Percentiles rank a stretch among this genome's conserved stretches.
These are phyloP conservation scores for Russula sp. DNA, from an alignment of 768 basidiomycete species.

Conservation along the genomic window DNA sequence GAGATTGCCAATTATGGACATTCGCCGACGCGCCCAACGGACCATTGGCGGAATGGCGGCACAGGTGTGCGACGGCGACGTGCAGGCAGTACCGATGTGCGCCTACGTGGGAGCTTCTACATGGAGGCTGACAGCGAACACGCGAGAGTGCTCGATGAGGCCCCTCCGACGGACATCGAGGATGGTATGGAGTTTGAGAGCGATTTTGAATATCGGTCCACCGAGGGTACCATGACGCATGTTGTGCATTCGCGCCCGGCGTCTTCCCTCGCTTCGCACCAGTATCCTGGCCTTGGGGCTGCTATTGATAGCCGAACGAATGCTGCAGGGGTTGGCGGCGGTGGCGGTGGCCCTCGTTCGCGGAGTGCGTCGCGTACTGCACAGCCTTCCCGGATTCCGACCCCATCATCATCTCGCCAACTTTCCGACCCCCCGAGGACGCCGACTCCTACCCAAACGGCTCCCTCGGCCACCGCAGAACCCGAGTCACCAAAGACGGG, in stretches of 20 bases:
- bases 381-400: constrained; percentile 29
- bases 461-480: constrained; percentile 33
- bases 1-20: constrained; percentile 87
- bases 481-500: constrained; percentile 36
- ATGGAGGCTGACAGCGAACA: constrained; percentile 57
- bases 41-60: constrained; percentile 33
- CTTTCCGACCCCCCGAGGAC: constrained; percentile 48
- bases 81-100: constrained; percentile 60
- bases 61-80: constrained; percentile 36
- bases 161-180: constrained; percentile 72
- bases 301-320: constrained; percentile 18
- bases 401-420: constrained; percentile 37
- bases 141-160: constrained; percentile 69
- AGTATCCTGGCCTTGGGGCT: constrained; percentile 17
- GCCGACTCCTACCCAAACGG: constrained; percentile 43
- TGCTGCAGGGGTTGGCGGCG: neutral
- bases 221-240: constrained; percentile 8
- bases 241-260: neutral
- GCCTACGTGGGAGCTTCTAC: constrained; percentile 59
- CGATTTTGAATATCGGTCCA: constrained; percentile 17
- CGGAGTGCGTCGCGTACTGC: constrained; percentile 23
- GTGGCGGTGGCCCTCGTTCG: constrained; percentile 21
- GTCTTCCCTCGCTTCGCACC: constrained; percentile 14
- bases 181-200: constrained; percentile 41
- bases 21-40: constrained; percentile 32